Evolutionary conservation across 2,329 filamentous ascomycete species (phyloP).

Genomic region (Colletotrichum trifolii): DNA sequence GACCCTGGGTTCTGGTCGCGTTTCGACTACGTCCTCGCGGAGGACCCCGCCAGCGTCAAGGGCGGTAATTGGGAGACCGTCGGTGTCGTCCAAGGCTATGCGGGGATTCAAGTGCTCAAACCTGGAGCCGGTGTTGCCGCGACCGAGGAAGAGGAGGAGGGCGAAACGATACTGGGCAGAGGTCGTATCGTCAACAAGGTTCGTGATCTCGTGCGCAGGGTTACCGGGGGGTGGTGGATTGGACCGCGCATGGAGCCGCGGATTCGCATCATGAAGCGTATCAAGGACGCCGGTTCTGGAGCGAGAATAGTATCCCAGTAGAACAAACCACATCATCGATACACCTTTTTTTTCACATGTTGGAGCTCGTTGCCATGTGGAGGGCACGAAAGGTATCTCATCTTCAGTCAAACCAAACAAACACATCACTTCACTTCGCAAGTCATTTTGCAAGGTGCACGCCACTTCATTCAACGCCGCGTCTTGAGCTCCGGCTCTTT

Average conservation of each 20-base stretch:
- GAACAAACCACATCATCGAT: neutral
- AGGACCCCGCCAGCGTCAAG: slow-evolving; percentile 59
- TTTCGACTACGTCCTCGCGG: slow-evolving; percentile 72
- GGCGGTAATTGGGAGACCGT: slow-evolving; percentile 67
- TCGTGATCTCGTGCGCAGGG: slow-evolving; percentile 53
- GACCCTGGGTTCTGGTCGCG: slow-evolving; percentile 68
- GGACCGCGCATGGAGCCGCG: slow-evolving; percentile 70
- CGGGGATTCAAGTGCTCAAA: slow-evolving; percentile 67
- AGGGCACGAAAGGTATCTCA: neutral
- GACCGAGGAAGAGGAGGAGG: slow-evolving; percentile 29
- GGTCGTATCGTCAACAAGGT: slow-evolving; percentile 53
- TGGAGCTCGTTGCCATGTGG: no score
- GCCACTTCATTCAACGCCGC: neutral
- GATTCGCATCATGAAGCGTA: slow-evolving; percentile 60
- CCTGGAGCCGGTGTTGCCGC: slow-evolving; percentile 51
- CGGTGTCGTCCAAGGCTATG: slow-evolving; percentile 67
- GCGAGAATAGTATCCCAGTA: slow-evolving; percentile 27
- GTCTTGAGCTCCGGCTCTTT: slow-evolving; percentile 19
- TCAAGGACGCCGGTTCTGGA: slow-evolving; percentile 37
- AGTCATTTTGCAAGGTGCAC: no score
- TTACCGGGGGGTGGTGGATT: slow-evolving; percentile 72
- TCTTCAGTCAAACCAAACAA: neutral
- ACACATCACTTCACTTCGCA: no score
- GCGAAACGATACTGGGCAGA: slow-evolving; percentile 54
- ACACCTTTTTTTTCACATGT: no score